These are phyloP conservation scores for Lojkania enalia DNA, from an alignment of 2,329 filamentous ascomycete genomes.

Conservation along the genomic window DNA sequence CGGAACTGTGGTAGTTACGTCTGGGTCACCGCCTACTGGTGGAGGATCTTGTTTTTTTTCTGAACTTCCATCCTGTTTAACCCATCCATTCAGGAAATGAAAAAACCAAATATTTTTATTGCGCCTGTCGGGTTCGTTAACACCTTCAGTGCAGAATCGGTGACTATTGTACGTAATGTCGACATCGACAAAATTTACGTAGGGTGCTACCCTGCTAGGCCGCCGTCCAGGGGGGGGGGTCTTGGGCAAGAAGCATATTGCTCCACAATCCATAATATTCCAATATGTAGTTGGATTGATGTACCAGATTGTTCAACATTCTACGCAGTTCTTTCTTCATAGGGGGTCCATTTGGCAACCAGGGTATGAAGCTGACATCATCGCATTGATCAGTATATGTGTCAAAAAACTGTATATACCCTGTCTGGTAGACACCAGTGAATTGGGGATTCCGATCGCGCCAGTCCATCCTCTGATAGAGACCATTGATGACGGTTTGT, in stretches of 20 bases:
- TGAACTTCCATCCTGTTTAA: neutral
- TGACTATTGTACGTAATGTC: neutral
- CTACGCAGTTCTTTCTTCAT: neutral
- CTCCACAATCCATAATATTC: neutral
- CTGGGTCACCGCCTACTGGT: neutral
- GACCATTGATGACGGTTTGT: neutral
- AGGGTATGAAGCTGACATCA: neutral
- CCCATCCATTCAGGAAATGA: neutral
- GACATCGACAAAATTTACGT: neutral
- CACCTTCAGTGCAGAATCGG: neutral
- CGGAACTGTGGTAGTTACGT: neutral
- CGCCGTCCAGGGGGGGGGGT: neutral
- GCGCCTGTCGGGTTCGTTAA: neutral
- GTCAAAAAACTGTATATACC: neutral
- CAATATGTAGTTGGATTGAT: neutral
- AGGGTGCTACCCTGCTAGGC: neutral
- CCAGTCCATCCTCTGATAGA: neutral
- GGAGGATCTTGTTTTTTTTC: neutral
- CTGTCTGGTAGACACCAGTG: neutral
- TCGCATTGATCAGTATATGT: neutral
- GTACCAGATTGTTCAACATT: neutral
- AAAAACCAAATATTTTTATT: neutral
- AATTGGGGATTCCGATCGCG: neutral
- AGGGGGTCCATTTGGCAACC: neutral
- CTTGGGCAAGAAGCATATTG: neutral